Conservation (phyloP, 495 filamentous ascomycete genomes). For the Penicilliopsis zonata region DNA sequence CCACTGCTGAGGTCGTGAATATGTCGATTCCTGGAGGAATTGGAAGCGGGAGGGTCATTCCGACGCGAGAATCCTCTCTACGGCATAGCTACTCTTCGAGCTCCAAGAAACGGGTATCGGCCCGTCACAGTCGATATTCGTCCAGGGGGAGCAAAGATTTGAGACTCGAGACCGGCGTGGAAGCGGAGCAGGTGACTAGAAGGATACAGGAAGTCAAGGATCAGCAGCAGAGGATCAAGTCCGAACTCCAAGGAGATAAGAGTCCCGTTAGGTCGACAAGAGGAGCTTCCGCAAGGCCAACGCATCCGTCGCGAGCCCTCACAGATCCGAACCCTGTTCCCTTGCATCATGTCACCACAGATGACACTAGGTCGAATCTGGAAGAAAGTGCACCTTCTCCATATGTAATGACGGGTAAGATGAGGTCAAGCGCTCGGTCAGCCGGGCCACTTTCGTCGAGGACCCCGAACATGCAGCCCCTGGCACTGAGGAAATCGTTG, state of each 20-base stretch:
- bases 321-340: slow-evolving; percentile 14
- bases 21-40: slow-evolving; percentile 30
- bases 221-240: slow-evolving; percentile 35
- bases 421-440: slow-evolving; percentile 37
- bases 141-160: slow-evolving; percentile 27
- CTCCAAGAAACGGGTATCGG: slow-evolving; percentile 21
- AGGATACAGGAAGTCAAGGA: slow-evolving; percentile 41
- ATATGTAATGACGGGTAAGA: slow-evolving; percentile 41
- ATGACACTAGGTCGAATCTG: slow-evolving; percentile 2
- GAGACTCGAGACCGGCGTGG: slow-evolving; percentile 19
- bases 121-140: slow-evolving; percentile 27
- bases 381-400: slow-evolving; percentile 63
- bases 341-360: slow-evolving; percentile 10
- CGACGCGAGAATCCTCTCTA: slow-evolving; percentile 55
- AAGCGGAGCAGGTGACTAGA: slow-evolving; percentile 33
- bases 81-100: slow-evolving; percentile 38
- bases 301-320: slow-evolving; percentile 12
- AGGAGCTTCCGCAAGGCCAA: slow-evolving; percentile 13
- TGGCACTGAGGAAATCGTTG: slow-evolving; percentile 18
- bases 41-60: slow-evolving; percentile 43
- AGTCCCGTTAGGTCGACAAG: slow-evolving; percentile 20
- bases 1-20: slow-evolving; percentile 14
- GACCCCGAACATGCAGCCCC: slow-evolving; percentile 29
- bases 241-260: slow-evolving; percentile 22
- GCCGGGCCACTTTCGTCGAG: slow-evolving; percentile 30